Percentiles rank a stretch among this genome's conserved stretches.
These are phyloP conservation scores for Mucor lusitanicus DNA, from an alignment of 371 early-diverging fungal genomes.

Conservation along the genomic window DNA sequence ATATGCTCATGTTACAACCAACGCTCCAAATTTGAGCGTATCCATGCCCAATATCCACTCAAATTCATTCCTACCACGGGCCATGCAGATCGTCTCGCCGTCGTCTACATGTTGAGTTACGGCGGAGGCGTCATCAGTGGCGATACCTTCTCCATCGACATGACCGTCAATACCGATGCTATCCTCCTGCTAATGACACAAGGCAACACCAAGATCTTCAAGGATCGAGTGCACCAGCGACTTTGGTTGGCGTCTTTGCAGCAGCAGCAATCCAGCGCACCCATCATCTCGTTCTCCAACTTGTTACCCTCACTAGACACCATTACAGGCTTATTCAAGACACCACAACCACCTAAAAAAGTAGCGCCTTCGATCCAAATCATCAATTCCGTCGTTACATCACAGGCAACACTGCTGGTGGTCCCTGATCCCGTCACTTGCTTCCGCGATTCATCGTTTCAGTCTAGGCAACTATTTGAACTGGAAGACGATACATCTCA, in stretches of 20 bases:
- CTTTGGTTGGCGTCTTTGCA: conserved; percentile 26
- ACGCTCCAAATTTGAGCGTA: conserved; percentile 35
- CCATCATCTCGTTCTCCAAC: conserved; percentile 15
- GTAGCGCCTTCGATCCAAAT: conserved; percentile 44
- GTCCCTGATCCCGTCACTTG: conserved; percentile 82
- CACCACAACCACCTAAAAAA: not conserved
- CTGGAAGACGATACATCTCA: conserved; percentile 48
- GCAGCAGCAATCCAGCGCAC: conserved; percentile 2
- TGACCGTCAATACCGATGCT: conserved; percentile 46
- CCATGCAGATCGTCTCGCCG: conserved; percentile 42
- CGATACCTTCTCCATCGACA: conserved; percentile 58
- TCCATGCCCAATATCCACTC: conserved; percentile 53
- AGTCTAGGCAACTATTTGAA: conserved; percentile 60
- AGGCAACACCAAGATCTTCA: conserved; percentile 79
- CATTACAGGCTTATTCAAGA: not conserved
- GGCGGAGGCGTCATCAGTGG: conserved; percentile 83
- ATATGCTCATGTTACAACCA: conserved; percentile 36
- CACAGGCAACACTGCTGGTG: conserved; percentile 49
- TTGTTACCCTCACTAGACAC: conserved; percentile 6
- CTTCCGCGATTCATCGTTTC: conserved; percentile 63
- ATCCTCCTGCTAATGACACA: conserved; percentile 73
- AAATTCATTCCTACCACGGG: conserved; percentile 49
- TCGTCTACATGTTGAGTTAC: conserved; percentile 64
- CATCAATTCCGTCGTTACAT: conserved; percentile 37
- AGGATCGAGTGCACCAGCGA: conserved; percentile 32